Conservation (phyloP, 192 early-diverging fungal species). For the Backusella australiensis region DNA sequence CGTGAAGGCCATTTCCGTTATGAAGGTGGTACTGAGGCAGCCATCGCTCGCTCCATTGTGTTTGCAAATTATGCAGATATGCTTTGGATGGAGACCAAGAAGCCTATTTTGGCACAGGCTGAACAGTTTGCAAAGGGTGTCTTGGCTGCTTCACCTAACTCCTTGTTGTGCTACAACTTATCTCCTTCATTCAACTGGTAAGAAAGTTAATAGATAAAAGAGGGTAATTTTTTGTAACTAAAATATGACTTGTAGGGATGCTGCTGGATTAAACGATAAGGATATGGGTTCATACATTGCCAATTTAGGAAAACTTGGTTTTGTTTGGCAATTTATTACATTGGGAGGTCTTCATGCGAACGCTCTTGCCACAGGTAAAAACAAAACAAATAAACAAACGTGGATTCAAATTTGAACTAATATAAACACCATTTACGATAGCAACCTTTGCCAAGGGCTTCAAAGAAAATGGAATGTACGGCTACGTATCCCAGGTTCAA, state of each 20-base stretch:
- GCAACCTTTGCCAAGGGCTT: slow-evolving; percentile 83
- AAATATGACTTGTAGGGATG: slow-evolving; percentile 35
- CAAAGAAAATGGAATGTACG: slow-evolving; percentile 87
- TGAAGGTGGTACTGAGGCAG: slow-evolving; percentile 90
- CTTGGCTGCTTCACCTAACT: slow-evolving; percentile 69
- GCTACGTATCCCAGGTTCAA: slow-evolving; percentile 91
- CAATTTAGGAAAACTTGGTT: slow-evolving; percentile 87
- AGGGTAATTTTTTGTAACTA: not conserved
- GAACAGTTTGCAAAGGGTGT: slow-evolving; percentile 88
- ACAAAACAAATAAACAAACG: not conserved
- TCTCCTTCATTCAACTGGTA: slow-evolving; percentile 99
- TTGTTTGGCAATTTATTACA: slow-evolving; percentile 98
- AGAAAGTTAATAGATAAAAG: not conserved
- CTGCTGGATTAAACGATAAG: slow-evolving; percentile 88
- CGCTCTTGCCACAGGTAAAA: slow-evolving; percentile 74
- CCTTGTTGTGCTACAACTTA: slow-evolving; percentile 94
- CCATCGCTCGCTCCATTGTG: slow-evolving; percentile 77
- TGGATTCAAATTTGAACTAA: not conserved
- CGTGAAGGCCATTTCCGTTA: slow-evolving; percentile 98
- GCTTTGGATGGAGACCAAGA: slow-evolving; percentile 98
- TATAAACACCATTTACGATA: not conserved
- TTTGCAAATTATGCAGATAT: slow-evolving; percentile 90
- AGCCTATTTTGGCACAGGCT: slow-evolving; percentile 90
- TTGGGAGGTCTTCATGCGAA: slow-evolving; percentile 93
- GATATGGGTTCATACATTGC: slow-evolving; percentile 84